phyloP scores from a whole-genome alignment of 495 filamentous ascomycete genomes.

The Aspergillus diversus region DNA sequence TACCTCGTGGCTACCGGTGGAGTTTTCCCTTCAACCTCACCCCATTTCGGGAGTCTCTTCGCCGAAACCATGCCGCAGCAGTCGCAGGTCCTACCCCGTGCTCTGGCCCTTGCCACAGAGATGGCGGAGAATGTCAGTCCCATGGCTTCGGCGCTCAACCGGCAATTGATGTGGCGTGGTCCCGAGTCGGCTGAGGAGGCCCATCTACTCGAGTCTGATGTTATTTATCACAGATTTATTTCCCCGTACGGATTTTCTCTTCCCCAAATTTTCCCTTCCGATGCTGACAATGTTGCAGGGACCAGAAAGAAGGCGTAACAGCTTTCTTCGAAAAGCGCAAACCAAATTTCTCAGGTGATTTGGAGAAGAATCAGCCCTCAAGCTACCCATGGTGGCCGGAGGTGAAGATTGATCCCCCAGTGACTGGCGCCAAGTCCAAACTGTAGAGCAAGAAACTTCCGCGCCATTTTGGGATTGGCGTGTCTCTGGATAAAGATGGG shows the following conservation, averaged over 20 bases:
- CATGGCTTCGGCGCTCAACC: slow-evolving; percentile 58
- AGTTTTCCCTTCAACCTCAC: slow-evolving; percentile 36
- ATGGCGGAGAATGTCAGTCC: slow-evolving; percentile 61
- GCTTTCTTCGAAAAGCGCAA: slow-evolving; percentile 55
- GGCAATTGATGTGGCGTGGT: slow-evolving; percentile 62
- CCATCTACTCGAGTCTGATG: slow-evolving; percentile 60
- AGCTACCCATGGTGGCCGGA: slow-evolving; percentile 40
- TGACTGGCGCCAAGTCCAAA: slow-evolving; percentile 28
- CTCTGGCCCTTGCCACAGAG: slow-evolving; percentile 60
- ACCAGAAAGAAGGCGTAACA: slow-evolving; percentile 51
- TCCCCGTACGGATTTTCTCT: slow-evolving; percentile 31
- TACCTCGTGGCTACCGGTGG: slow-evolving; percentile 48
- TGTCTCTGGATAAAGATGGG: no score
- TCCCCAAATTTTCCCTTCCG: no score
- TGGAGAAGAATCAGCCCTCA: slow-evolving; percentile 32
- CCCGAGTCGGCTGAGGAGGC: slow-evolving; percentile 58
- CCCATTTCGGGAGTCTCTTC: slow-evolving; percentile 55
- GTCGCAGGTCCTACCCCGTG: slow-evolving; percentile 56
- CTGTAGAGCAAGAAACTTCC: slow-evolving; percentile 23
- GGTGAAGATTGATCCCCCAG: slow-evolving; percentile 32
- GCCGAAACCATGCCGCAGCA: slow-evolving; percentile 54
- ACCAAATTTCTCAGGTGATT: slow-evolving; percentile 51
- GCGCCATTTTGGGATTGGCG: no score
- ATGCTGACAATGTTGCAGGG: slow-evolving; percentile 24
- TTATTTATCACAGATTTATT: slow-evolving; percentile 60